Conservation (phyloP, 371 early-diverging fungal species). For the Mucor plumbeus region DNA sequence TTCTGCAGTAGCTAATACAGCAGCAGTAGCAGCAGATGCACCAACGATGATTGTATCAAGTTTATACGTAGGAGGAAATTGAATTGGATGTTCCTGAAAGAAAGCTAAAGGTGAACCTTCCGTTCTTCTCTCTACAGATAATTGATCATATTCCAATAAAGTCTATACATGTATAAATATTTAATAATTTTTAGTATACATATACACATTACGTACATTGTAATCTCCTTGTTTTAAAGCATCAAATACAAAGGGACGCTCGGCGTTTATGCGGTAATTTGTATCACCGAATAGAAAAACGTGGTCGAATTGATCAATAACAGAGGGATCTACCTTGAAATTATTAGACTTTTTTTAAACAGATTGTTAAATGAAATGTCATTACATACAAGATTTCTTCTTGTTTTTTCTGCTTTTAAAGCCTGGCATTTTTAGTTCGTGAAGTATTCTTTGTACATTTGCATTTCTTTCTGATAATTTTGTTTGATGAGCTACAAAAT, state of each 20-base stretch:
- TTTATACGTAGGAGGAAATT: constrained; percentile 90
- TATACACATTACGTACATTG: constrained; percentile 35
- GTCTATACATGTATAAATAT: constrained; percentile 36
- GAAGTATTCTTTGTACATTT: constrained; percentile 43
- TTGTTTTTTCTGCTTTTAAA: constrained; percentile 24
- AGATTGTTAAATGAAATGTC: not conserved
- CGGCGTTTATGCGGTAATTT: constrained; percentile 76
- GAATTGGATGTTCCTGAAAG: constrained; percentile 80
- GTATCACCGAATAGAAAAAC: constrained; percentile 82
- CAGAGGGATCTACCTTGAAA: constrained; percentile 26
- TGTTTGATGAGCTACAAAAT: constrained; percentile 37
- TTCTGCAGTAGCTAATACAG: not conserved
- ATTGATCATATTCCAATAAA: constrained; percentile 66
- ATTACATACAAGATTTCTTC: constrained; percentile 16
- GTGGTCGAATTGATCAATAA: constrained; percentile 66
- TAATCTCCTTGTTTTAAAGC: constrained; percentile 52
- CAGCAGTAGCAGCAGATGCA: constrained; percentile 8
- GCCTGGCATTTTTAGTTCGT: constrained; percentile 40
- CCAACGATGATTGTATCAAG: constrained; percentile 56
- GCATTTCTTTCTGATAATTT: constrained; percentile 44
- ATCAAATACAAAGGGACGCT: constrained; percentile 58
- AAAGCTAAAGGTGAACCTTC: constrained; percentile 58
- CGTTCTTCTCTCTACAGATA: constrained; percentile 51
- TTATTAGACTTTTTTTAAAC: not conserved
- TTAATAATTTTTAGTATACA: not conserved